Evolutionary conservation across 1,284 basidiomycete genomes (phyloP), one percentile per base, ranked within the genome.

Genomic region (Anthracocystis setariae): DNA sequence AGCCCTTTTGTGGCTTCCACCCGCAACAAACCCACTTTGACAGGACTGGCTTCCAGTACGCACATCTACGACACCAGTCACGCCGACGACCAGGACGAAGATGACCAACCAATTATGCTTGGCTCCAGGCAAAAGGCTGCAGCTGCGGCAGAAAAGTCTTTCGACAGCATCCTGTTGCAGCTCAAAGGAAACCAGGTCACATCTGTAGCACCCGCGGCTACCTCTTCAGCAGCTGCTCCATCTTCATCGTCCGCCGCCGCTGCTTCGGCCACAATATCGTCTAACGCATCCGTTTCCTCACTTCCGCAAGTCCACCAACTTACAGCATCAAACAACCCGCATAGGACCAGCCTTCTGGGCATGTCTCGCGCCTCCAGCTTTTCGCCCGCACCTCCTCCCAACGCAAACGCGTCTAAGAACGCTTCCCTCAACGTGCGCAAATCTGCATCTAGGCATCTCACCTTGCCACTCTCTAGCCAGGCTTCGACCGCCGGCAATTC

Each of bases 301-400:
- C 13, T 27, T 23, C 40, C 49, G 8, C 45, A 8, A 32, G 46
- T 25, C 20, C 37, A 17, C 15, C 53, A 12, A 35, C 51, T 2
- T 29, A 33, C 54, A 8, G 37, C 59, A 21, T 50, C 65, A 3
- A n/a, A 23, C 25, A 53, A 33, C 18, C 21, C 55, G 12, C 59
- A 58, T 21, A 46, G 58, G 18, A 58, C 49, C 18, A 55, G 68
- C 44, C 54, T 71, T 10, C 55, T 71, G 18, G 58, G 58, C 50
- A 71, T 71, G 62, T 71, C 68, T 42, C 68, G 68, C 25, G 68
- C 68, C 20, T 57, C 62, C 37, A 71, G 68, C 58, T 71, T 71
- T 58, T 71, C 68, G 15, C 54, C 62, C 35, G 62, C 53, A 40
- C 56, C 53, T 23, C 37, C 53, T 37, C 42, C 38, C 32, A 47